phyloP scores from a whole-genome alignment of 441 rosid genomes.

The Adansonia rubrostipa region DNA sequence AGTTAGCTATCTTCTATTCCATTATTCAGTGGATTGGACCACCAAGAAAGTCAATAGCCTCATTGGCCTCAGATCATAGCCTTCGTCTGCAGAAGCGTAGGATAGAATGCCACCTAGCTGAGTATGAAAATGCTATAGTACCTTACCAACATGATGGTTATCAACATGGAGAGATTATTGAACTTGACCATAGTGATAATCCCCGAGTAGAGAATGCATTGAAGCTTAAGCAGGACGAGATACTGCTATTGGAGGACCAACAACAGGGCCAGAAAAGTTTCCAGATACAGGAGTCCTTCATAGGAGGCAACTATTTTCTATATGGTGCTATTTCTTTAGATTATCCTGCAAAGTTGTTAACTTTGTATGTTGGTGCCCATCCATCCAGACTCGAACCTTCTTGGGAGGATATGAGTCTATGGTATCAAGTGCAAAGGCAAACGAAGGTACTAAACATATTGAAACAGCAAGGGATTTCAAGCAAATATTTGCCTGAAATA shows the following conservation, averaged over 20 bases:
- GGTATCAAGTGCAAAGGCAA: slow-evolving; percentile 78
- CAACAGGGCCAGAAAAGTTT: slow-evolving; percentile 53
- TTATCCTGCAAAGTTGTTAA: slow-evolving; percentile 41
- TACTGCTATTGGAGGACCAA: slow-evolving; percentile 54
- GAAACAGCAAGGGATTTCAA: slow-evolving; percentile 50
- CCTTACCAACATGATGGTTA: slow-evolving; percentile 37
- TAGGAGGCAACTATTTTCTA: slow-evolving; percentile 50
- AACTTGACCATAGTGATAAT: slow-evolving; percentile 42
- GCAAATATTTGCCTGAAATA: slow-evolving; percentile 57
- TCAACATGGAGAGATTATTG: slow-evolving; percentile 56
- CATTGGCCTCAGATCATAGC: slow-evolving; percentile 55
- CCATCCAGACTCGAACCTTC: slow-evolving; percentile 66
- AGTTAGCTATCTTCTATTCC: slow-evolving; percentile 63
- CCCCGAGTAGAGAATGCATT: slow-evolving; percentile 39
- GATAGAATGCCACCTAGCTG: slow-evolving; percentile 43
- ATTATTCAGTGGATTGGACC: slow-evolving; percentile 56
- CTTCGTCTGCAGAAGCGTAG: slow-evolving; percentile 62
- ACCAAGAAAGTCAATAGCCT: slow-evolving; percentile 57
- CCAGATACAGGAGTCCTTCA: slow-evolving; percentile 51
- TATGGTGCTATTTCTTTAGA: slow-evolving; percentile 48
- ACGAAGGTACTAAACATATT: slow-evolving; percentile 63
- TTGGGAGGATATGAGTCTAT: slow-evolving; percentile 72
- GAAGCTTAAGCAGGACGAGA: slow-evolving; percentile 49
- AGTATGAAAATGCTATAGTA: slow-evolving; percentile 41
- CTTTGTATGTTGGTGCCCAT: slow-evolving; percentile 63